A percentile compares a stretch with the other conserved stretches of the same genome.
Evolutionary conservation across 177 flowering plant genomes (phyloP).

Genomic region (Vitis hybrid): DNA sequence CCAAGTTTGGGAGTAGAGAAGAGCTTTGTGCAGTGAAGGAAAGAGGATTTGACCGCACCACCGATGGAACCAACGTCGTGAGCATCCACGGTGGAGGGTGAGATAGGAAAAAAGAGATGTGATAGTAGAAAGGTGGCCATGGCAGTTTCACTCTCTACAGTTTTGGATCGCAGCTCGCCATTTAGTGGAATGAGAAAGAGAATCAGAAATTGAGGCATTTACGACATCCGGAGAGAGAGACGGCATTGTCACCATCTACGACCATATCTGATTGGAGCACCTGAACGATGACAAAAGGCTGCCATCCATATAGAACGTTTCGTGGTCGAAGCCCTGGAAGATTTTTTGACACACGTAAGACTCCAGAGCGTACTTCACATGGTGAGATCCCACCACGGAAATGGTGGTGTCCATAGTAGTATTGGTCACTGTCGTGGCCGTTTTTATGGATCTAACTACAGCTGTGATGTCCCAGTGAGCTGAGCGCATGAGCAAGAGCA

Average conservation of each 20-base stretch:
- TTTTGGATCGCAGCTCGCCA: too few relatives aligned
- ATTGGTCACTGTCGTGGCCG: conserved; percentile 32
- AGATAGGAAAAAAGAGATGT: conserved; percentile 20
- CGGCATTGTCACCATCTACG: too few relatives aligned
- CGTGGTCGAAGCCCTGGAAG: conserved; percentile 92
- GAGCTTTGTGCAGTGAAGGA: conserved; percentile 39
- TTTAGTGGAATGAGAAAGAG: too few relatives aligned
- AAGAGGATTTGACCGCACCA: conserved; percentile 33
- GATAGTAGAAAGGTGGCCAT: conserved; percentile 44
- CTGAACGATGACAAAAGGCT: conserved; percentile 55
- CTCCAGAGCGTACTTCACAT: conserved; percentile 80
- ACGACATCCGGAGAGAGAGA: too few relatives aligned
- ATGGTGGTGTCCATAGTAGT: conserved; percentile 7
- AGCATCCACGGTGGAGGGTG: background rate
- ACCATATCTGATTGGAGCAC: conserved; percentile 59
- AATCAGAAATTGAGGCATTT: too few relatives aligned
- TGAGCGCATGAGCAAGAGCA: conserved; percentile 84
- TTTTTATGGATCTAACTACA: conserved; percentile 80
- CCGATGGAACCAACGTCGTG: conserved; percentile 6
- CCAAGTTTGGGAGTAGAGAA: conserved; percentile 8
- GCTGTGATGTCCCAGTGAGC: conserved; percentile 93
- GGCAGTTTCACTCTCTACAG: too few relatives aligned
- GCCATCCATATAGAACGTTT: conserved; percentile 94
- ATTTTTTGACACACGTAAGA: conserved; percentile 74
- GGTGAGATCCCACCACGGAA: conserved; percentile 38